A percentile compares a stretch with the other conserved stretches of the same genome.
Evolutionary conservation across 176 grass and related monocot genomes (phyloP).

Genomic region (Ampelocalamus luodianensis): DNA sequence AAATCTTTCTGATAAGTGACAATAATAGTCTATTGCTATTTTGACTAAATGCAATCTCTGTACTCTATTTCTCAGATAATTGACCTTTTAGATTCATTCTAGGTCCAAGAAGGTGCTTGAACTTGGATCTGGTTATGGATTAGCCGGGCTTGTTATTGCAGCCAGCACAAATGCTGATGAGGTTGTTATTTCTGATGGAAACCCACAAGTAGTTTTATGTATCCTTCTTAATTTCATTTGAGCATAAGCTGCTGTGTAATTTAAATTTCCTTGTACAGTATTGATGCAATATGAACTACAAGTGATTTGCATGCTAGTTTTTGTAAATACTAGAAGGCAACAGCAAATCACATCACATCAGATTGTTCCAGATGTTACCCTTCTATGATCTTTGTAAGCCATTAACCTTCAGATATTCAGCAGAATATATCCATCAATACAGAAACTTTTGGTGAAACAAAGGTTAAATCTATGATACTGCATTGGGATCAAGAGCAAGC

Average conservation of each 20-base stretch:
- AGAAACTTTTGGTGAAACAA: constrained; percentile 66
- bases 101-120: constrained; percentile 94
- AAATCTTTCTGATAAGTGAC: constrained; percentile 12
- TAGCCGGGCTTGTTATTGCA: constrained; percentile 83
- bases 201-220: constrained; percentile 93
- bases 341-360: neutral
- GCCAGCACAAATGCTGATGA: constrained; percentile 70
- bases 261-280: neutral
- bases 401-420: constrained; percentile 88
- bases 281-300: constrained; percentile 7
- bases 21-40: constrained; percentile 20
- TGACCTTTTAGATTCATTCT: constrained; percentile 30
- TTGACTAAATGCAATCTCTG: constrained; percentile 26
- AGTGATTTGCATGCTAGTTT: neutral
- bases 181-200: constrained; percentile 94
- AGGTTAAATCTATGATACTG: constrained; percentile 72
- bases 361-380: neutral
- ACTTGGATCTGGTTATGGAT: constrained; percentile 90
- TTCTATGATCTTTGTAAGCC: constrained; percentile 50
- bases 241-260: neutral
- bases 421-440: constrained; percentile 69
- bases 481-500: constrained; percentile 74
- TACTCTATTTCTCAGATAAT: constrained; percentile 29
- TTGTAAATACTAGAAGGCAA: neutral
- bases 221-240: constrained; percentile 66